These are phyloP conservation scores for Fraxinus velutina DNA, from an alignment of 305 asterid genomes.

Conservation along the genomic window DNA sequence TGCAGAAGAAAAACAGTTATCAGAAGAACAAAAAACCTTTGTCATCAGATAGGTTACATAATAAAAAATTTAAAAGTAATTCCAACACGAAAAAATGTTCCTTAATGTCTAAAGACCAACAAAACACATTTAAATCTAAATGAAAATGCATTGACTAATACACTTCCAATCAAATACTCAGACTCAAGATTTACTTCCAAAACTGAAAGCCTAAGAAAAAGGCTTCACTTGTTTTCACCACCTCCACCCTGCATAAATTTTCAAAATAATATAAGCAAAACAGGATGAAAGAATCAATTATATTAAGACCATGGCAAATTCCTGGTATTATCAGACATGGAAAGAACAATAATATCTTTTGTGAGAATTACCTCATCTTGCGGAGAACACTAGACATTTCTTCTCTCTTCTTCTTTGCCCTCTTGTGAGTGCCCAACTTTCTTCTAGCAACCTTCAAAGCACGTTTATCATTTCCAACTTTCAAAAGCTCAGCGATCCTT, in stretches of 20 bases:
- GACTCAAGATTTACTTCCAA: not conserved
- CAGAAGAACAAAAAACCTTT: not conserved
- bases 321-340: not conserved
- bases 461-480: slow-evolving; percentile 87
- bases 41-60: not conserved
- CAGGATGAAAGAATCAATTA: not conserved
- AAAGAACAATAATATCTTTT: not conserved
- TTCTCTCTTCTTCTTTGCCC: slow-evolving; percentile 83
- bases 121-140: not conserved
- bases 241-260: slow-evolving; percentile 67
- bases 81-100: not conserved
- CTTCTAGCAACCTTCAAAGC: slow-evolving; percentile 81
- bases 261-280: not conserved
- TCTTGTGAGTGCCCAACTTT: slow-evolving; percentile 84
- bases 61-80: not conserved
- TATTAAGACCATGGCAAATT: not conserved
- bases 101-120: not conserved
- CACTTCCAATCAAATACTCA: not conserved
- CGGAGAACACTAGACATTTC: slow-evolving; percentile 75
- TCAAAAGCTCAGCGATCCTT: slow-evolving; percentile 80
- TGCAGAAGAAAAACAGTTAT: not conserved
- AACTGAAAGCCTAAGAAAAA: not conserved
- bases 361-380: slow-evolving; percentile 54
- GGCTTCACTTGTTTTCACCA: slow-evolving; percentile 73
- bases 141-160: not conserved